A percentile compares a stretch with the other conserved stretches of the same genome.
phyloP scores from a whole-genome alignment of 345 rosid species.

The Crucihimalaya himalaica region DNA sequence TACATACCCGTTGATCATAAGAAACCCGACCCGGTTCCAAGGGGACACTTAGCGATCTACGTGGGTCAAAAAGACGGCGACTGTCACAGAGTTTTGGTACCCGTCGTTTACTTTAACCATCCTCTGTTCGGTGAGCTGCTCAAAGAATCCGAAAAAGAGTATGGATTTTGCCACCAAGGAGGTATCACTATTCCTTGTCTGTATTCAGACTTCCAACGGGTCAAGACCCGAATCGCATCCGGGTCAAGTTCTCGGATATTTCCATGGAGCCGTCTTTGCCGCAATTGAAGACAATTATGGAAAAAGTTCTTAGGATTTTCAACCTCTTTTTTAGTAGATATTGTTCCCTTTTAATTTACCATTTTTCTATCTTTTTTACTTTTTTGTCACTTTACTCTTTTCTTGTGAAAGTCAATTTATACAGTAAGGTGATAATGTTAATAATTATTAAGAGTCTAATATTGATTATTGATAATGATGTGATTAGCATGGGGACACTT shows the following conservation, averaged over 20 bases:
- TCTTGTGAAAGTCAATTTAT: constrained; percentile 1
- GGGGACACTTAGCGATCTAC: constrained; percentile 79
- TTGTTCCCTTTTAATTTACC: constrained; percentile 23
- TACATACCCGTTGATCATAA: constrained; percentile 37
- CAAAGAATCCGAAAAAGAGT: constrained; percentile 75
- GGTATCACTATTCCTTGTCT: constrained; percentile 89
- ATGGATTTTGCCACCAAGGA: constrained; percentile 79
- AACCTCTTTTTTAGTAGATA: constrained; percentile 3
- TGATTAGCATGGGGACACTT: constrained; percentile 33
- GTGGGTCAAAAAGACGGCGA: constrained; percentile 80
- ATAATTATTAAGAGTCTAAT: constrained; percentile 9
- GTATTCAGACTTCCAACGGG: constrained; percentile 80
- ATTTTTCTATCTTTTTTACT: constrained; percentile 3
- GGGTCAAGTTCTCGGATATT: constrained; percentile 49
- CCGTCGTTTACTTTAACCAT: constrained; percentile 87
- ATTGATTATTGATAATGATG: constrained; percentile 29
- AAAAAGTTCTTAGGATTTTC: background rate
- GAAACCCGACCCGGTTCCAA: constrained; percentile 55
- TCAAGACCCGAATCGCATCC: constrained; percentile 67
- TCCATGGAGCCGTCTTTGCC: constrained; percentile 45
- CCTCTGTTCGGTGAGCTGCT: constrained; percentile 83
- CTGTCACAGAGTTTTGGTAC: constrained; percentile 72
- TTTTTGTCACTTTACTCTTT: constrained; percentile 25
- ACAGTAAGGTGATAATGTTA: constrained; percentile 32
- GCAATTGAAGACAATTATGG: constrained; percentile 31